A percentile compares a stretch with the other conserved stretches of the same genome.
Conservation (phyloP, 2,329 filamentous ascomycete species). For the Sphaceloma murrayae region DNA sequence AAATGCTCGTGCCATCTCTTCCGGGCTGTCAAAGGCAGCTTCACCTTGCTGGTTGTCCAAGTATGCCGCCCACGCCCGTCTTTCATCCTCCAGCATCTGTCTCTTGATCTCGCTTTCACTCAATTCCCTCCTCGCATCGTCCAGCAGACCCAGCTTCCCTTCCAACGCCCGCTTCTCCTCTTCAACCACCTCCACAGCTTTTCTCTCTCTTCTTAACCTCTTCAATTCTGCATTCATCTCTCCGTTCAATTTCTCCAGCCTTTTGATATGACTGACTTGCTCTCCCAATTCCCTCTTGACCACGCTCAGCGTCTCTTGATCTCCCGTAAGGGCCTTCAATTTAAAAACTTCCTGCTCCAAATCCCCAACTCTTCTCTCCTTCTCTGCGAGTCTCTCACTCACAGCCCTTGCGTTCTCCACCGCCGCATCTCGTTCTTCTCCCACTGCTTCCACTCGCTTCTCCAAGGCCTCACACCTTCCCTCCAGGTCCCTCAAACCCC, state of each 20-base stretch:
- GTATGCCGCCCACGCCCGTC: constrained; percentile 76
- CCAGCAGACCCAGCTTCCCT: constrained; percentile 64
- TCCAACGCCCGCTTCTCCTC: constrained; percentile 85
- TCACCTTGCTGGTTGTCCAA: constrained; percentile 52
- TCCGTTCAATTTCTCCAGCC: constrained; percentile 67
- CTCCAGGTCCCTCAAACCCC: constrained; percentile 51
- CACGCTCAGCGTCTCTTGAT: constrained; percentile 73
- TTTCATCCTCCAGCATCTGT: constrained; percentile 81
- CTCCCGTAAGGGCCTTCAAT: constrained; percentile 76
- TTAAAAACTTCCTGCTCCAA: constrained; percentile 76
- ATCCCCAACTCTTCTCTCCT: constrained; percentile 60
- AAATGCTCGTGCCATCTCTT: constrained; percentile 74
- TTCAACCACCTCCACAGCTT: constrained; percentile 85
- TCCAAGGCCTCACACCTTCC: constrained; percentile 49
- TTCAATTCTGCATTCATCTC: constrained; percentile 73
- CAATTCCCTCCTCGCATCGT: constrained; percentile 64
- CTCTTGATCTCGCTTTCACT: constrained; percentile 71
- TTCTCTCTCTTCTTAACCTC: constrained; percentile 68
- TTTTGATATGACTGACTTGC: constrained; percentile 83
- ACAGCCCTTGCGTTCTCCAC: constrained; percentile 49
- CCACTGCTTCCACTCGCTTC: constrained; percentile 47
- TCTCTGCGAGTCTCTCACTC: constrained; percentile 58
- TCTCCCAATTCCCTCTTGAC: constrained; percentile 83
- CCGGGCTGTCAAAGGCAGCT: constrained; percentile 70
- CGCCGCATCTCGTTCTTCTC: constrained; percentile 48